Evolutionary conservation across 768 basidiomycete species (phyloP), one percentile per base, ranked within the genome.

Genomic region (Hemileccinum impolitum): DNA sequence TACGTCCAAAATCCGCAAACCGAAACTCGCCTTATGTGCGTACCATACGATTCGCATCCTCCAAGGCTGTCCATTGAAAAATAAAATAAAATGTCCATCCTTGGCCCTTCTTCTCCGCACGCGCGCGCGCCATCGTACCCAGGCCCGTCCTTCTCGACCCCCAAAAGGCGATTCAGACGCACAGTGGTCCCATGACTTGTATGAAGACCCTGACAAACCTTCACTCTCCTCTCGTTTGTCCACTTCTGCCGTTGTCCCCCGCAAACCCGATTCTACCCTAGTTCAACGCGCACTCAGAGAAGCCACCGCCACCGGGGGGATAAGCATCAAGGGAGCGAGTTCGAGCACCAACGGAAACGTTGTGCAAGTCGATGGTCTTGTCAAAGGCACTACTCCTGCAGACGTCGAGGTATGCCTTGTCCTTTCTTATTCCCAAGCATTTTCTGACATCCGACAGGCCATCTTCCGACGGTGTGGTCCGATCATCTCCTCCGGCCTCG

Each of bases 381-480:
- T 84, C 10, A 69, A 70, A 11, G 90, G 90, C 2, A 92, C 90
- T 21, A 90, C 86, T 8, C 76, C 85, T 14, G 89, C 86, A 14
- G 90, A 93, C 64, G 90, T 93, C 41, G 79, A 82, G 56, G 66
- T 69, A 8, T 10, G 57, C 26, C 11, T 35, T 9, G 1, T 39
- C 15, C 4, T 14, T 21, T 25, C 23, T n/a, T 14, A 2, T 28
- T 4, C 3, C 15, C 21, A 6, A 5, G 9, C 39, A 10, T 15
- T n/a, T 51, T 45, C 51, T 19, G 45, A 57, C 30, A 19, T 17
- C 49, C 43, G 19, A 52, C 36, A 67, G 62, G 87, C 90, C 21
- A 91, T 91, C 47, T 93, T 93, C 75, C 84, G 85, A 54, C 81
- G 84, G 19, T 89, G 89, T 57, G 87, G 87, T 7, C 70, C 79